phyloP scores from a whole-genome alignment of 2,329 filamentous ascomycete species.

The Huntiella bhutanensis region DNA sequence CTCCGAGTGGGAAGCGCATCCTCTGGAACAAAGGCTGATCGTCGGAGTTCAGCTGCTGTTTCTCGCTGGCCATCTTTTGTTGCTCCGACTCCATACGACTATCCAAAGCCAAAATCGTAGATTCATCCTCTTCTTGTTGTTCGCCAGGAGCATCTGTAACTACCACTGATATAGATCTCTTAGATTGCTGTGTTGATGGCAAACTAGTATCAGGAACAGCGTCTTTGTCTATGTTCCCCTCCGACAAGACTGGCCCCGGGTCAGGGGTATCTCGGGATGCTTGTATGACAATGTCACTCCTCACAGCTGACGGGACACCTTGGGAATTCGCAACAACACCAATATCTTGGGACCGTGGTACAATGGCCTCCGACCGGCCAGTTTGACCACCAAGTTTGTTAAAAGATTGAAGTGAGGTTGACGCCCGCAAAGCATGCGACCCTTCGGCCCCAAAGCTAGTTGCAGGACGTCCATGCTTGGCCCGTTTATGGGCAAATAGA shows the following conservation, averaged over 20 bases:
- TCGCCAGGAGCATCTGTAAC: neutral
- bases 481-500: neutral
- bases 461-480: constrained; percentile 2
- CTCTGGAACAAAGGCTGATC: constrained; percentile 5
- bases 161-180: neutral
- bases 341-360: neutral
- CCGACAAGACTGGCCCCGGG: neutral
- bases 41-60: neutral
- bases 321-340: constrained; percentile 8
- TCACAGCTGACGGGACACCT: neutral
- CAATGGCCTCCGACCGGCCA: too few relatives aligned
- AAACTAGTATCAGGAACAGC: constrained; percentile 9
- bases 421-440: neutral
- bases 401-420: constrained; percentile 3
- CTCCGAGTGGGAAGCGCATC: constrained; percentile 2
- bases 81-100: neutral
- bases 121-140: neutral
- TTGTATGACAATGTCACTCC: neutral
- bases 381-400: neutral
- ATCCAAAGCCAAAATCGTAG: neutral
- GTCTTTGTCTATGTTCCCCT: constrained; percentile 6
- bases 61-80: neutral
- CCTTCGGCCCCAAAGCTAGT: neutral
- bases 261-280: constrained; percentile 1
- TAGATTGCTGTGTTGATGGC: neutral